Conservation (phyloP, 179 eudicot species). For the Camellia oleifera region DNA sequence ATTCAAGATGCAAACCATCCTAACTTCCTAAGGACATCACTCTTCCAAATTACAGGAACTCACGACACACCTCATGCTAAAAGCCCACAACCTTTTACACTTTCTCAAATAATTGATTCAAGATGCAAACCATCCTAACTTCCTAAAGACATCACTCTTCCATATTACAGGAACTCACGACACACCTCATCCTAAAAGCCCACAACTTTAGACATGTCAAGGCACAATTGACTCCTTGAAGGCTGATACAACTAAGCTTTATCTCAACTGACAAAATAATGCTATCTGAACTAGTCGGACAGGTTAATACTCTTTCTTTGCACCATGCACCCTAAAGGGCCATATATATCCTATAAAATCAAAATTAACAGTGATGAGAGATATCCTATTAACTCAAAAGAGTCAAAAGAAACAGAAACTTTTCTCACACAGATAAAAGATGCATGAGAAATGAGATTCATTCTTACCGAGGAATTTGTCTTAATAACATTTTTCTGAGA, state of each 20-base stretch:
- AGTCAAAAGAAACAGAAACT: not conserved
- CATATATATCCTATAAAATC: not conserved
- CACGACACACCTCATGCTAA: not conserved
- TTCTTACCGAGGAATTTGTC: slow-evolving; percentile 84
- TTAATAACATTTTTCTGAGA: slow-evolving; percentile 66
- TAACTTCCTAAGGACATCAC: not conserved
- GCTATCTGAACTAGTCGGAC: not conserved
- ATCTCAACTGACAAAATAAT: slow-evolving; percentile 6
- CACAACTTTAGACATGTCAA: not conserved
- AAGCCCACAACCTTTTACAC: not conserved
- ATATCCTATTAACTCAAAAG: too few relatives aligned
- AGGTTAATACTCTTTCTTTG: not conserved
- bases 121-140: not conserved
- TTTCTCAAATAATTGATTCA: not conserved
- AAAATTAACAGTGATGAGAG: too few relatives aligned
- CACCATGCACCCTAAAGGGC: not conserved
- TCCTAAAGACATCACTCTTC: not conserved
- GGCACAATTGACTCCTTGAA: not conserved
- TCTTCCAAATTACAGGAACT: not conserved
- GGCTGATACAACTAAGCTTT: not conserved
- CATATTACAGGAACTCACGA: not conserved
- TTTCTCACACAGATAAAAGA: not conserved
- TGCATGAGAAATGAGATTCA: not conserved
- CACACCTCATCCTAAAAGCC: not conserved
- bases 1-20: not conserved